Evolutionary conservation across 441 rosid species (phyloP), one percentile per base, ranked within the genome.

Genomic region (Erysimum pusillum): DNA sequence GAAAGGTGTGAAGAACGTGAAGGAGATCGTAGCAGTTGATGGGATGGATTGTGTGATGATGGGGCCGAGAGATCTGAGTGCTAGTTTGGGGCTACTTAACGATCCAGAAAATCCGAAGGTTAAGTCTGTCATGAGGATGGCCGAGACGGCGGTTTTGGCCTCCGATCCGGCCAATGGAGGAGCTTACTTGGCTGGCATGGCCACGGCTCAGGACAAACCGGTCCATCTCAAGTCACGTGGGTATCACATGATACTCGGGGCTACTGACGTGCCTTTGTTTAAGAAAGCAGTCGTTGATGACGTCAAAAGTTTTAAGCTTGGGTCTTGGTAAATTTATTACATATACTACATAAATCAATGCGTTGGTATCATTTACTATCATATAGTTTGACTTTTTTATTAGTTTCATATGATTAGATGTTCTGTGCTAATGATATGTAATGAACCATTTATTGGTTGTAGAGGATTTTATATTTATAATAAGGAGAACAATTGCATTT

Each of bases 41-140:
- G 97, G 98, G 17, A 92, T 92, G 18, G 98, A 89, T 72, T 91
- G 98, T 76, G 75, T 91, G 15, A 92, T 88, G 75, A 89, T 92
- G 84, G 98, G 98, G 9, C 98, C 94, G 4, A 80, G 87, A 79
- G 97, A 91, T 82, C 80, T 92, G 61, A 92, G 98, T 71, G 94
- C 90, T 2, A 89, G 91, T 76, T 73, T 91, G 86, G 98, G 96
- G 38, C 85, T 85, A 18, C 60, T 92, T 60, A 80, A 89, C 87
- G 98, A 92, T 52, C 98, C 94, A 0, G 91, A 89, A 48, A 83
- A 92, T 76, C 82, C 78, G 82, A 92, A 91, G 79, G 85, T 88
- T 32, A 80, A 72, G 34, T 84, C 85, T 61, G 79, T 66, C 84
- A 15, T 88, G 86, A 79, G 80, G 52, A 46, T 7, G 32, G 92